Base-by-base conservation (phyloP, 306 rosid species). In the Cicer chorassanicum region DNA sequence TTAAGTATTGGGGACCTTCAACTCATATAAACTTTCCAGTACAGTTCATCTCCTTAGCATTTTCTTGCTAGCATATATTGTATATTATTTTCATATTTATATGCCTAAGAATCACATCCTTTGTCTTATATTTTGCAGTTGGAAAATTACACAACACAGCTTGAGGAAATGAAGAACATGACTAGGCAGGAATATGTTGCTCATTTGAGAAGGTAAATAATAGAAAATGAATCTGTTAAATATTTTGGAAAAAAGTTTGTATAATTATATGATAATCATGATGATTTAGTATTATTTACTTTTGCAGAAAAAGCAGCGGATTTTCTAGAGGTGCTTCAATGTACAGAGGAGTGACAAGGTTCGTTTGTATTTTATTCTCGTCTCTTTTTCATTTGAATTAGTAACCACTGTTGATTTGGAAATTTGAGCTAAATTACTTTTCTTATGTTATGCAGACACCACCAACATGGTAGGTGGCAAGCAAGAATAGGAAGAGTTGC, bases 401-500 rank as follows among this genome's bases (percentile, higher is more conserved):
- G 11, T 24, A 10, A 10, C 2, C 21, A 21, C 8, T 1, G 10
- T 14, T 49, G 5, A 24, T 70, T 70, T 61, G 11, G 49, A 61
- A 6, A 42, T 53, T 69, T 65, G 16, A 12, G 74, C 36, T 56
- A 24, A 49, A 51, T 45, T 42, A 9, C 15, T 55, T 15, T 70
- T 45, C 8, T 72, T 66, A 12, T 55, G 24, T 50, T 78, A 38
- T 84, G 43, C 79, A 95, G 99, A 66, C 99, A 95, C 81, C 99
- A 95, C 64, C 99, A 95, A 63, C 98, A 95, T 70, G 99, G 99
- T 29, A 86, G 99, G 86, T 95, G 99, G 99, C 99, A 95, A 84
- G 99, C 99, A 53, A 86, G 99, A 82, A 95, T 95, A 15, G 99
- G 99, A 77, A 87, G 99, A 57, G 99, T 95, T 15, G 99, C 99